These are phyloP conservation scores for Chalaropsis ovoidea DNA, from an alignment of 2,329 filamentous ascomycete genomes.

Conservation along the genomic window DNA sequence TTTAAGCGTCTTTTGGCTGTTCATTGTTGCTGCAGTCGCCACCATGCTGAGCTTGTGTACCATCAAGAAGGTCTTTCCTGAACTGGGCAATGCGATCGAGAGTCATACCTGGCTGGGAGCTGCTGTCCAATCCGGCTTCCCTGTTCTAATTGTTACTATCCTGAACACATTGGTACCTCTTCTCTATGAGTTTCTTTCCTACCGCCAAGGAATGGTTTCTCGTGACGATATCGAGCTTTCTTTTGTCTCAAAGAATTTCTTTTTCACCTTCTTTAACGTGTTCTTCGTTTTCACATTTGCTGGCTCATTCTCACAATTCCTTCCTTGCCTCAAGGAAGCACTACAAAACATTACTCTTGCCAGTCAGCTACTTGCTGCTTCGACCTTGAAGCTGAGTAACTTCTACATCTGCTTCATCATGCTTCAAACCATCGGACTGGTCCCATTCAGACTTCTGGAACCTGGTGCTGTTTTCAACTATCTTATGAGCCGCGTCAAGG, in stretches of 20 bases:
- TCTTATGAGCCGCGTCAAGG: slow-evolving; percentile 64
- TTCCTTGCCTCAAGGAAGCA: slow-evolving; percentile 58
- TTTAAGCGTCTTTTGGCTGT: slow-evolving; percentile 79
- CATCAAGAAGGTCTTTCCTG: slow-evolving; percentile 61
- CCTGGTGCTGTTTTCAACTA: slow-evolving; percentile 78
- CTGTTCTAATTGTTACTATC: slow-evolving; percentile 74
- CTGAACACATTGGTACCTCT: slow-evolving; percentile 87
- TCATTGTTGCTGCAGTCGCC: slow-evolving; percentile 69
- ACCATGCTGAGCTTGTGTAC: slow-evolving; percentile 71
- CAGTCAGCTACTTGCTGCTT: slow-evolving; percentile 62
- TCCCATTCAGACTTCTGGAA: slow-evolving; percentile 84
- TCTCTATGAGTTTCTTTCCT: slow-evolving; percentile 85
- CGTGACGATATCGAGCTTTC: slow-evolving; percentile 90
- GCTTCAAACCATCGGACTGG: slow-evolving; percentile 83
- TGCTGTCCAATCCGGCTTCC: slow-evolving; percentile 76
- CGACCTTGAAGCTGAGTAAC: slow-evolving; percentile 61
- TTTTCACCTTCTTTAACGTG: slow-evolving; percentile 98
- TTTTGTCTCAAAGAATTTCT: slow-evolving; percentile 95
- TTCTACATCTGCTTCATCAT: slow-evolving; percentile 95
- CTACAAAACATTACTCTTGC: slow-evolving; percentile 71
- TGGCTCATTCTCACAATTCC: slow-evolving; percentile 68
- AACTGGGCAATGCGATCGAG: slow-evolving; percentile 56
- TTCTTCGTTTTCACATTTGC: slow-evolving; percentile 91
- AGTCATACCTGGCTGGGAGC: slow-evolving; percentile 60
- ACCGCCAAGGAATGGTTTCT: slow-evolving; percentile 88